These are phyloP conservation scores for Asterionellopsis glacialis DNA, from an alignment of 108 stramenopile genomes.

Conservation along the genomic window DNA sequence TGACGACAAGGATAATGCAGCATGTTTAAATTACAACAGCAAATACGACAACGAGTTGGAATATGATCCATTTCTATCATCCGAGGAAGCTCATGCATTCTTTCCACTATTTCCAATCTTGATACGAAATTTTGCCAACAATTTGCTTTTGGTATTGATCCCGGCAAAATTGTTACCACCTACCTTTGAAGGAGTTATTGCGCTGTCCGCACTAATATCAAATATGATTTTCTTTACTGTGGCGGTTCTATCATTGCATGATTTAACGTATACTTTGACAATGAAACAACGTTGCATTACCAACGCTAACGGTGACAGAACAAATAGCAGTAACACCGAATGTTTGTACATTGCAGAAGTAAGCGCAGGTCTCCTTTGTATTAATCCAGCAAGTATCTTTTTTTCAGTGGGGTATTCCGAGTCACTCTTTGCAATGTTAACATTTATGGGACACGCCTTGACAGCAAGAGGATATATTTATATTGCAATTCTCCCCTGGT, in stretches of 20 bases:
- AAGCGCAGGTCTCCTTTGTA: slow-evolving; percentile 25
- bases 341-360: background rate
- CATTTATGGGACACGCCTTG: slow-evolving; percentile 30
- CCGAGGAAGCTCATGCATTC: slow-evolving; percentile 84
- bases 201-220: slow-evolving; percentile 41
- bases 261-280: slow-evolving; percentile 37
- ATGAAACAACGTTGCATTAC: background rate
- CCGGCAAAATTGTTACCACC: slow-evolving; percentile 45
- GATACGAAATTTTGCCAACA: slow-evolving; percentile 40
- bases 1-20: background rate
- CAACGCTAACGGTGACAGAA: slow-evolving; percentile 3
- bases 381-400: slow-evolving; percentile 83
- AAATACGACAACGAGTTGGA: background rate
- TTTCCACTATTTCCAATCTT: slow-evolving; percentile 66
- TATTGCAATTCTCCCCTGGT: slow-evolving; percentile 29
- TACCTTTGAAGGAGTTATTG: slow-evolving; percentile 58
- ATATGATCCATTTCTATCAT: slow-evolving; percentile 25
- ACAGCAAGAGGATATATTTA: background rate
- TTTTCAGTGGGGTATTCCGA: slow-evolving; percentile 82
- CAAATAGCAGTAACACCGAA: background rate
- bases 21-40: background rate
- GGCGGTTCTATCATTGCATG: slow-evolving; percentile 47
- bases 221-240: slow-evolving; percentile 56
- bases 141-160: slow-evolving; percentile 18
- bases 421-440: slow-evolving; percentile 59